A percentile compares a stretch with the other conserved stretches of the same genome.
Conservation (phyloP, 805 yeast species). For the Candida coquimbonensis region DNA sequence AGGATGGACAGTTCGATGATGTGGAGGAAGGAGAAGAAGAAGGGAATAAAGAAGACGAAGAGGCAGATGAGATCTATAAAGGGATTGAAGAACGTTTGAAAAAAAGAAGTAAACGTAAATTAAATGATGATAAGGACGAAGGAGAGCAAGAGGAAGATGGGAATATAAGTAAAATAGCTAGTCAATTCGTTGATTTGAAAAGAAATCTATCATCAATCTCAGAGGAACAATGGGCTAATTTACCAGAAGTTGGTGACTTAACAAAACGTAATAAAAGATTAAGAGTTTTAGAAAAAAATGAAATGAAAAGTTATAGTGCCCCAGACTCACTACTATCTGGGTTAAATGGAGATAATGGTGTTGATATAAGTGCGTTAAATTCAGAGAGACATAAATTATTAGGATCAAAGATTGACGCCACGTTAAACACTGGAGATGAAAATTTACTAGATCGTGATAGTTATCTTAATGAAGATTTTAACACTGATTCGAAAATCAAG, state of each 20-base stretch:
- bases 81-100: conserved; percentile 54
- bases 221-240: conserved; percentile 66
- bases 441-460: conserved; percentile 16
- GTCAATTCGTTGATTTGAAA: conserved; percentile 66
- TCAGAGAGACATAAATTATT: conserved; percentile 58
- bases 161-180: conserved; percentile 28
- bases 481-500: conserved; percentile 1
- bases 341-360: conserved; percentile 21
- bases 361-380: conserved; percentile 45
- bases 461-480: conserved; percentile 34
- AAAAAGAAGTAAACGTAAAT: conserved; percentile 20
- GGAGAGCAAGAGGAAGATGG: conserved; percentile 23
- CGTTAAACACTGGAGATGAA: conserved; percentile 12
- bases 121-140: conserved; percentile 25
- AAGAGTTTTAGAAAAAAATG: conserved; percentile 52
- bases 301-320: conserved; percentile 71
- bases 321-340: conserved; percentile 61
- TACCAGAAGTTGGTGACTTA: conserved; percentile 87
- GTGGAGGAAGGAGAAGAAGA: conserved; percentile 26
- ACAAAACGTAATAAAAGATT: conserved; percentile 74
- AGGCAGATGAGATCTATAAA: conserved; percentile 67
- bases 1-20: conserved; percentile 11
- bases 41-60: conserved; percentile 54
- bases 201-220: conserved; percentile 50
- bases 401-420: conserved; percentile 44